Evolutionary conservation across 495 filamentous ascomycete genomes (phyloP), one percentile per base, ranked within the genome.

Genomic region (Talaromyces borbonicus): DNA sequence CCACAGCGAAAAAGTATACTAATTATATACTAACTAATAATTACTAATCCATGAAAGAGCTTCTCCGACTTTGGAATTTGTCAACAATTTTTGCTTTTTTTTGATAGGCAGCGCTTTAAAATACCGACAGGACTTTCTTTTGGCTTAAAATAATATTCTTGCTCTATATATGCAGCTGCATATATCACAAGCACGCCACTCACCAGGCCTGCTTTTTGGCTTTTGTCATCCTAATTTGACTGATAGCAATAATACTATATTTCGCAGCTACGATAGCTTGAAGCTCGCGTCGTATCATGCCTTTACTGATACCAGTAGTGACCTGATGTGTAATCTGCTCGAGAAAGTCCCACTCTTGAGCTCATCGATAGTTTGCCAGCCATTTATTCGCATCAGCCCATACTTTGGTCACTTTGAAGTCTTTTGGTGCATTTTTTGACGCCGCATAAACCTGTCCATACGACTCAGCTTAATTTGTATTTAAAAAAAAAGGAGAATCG

Each of bases 371-470:
- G 20, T 14, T 25, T 14, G 63, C 64, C 25, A 90, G 63, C 66
- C 84, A 89, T 38, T 67, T 71, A 48, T 80, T 75, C 1, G 83
- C 83, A 52, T 80, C 76, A 29, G 75, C 68, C 78, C 81, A 85
- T 29, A 72, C 61, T 43, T 72, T 70, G 45, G 72, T 71, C 32
- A 86, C 81, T 45, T 68, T 71, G 16, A 93, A 66, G 37, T 80
- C 79, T 36, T 71, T 73, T n/a, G 69, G 75, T 11, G 83, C 72
- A 20, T 63, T 68, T 65, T 84, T 80, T 9, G 88, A 71, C 27
- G 80, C 86, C 25, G 66, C 72, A 57, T 83, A 79, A 15, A 82
- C 66, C 76, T 80, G 46, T 22, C 14, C 9, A 31, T 9, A 29
- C 16, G 20, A 16, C 11, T 43, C 11, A 31, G 27, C 16, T 20